Percentiles rank a stretch among this genome's conserved stretches.
These are phyloP conservation scores for Diaporthe australafricana DNA, from an alignment of 2,329 filamentous ascomycete genomes.

Conservation along the genomic window DNA sequence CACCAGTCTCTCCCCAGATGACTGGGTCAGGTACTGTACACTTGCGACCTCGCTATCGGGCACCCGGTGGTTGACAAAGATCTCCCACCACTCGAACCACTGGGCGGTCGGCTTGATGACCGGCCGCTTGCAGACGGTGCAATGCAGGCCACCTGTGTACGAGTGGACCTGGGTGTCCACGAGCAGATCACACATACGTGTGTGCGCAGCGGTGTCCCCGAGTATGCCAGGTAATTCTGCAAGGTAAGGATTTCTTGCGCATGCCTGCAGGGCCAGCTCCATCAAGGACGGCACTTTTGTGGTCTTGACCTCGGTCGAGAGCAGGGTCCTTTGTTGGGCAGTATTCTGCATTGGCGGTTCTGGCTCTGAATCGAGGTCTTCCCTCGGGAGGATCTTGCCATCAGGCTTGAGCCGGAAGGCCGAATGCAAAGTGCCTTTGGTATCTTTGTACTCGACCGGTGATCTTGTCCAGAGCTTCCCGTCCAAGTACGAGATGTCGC, in stretches of 20 bases:
- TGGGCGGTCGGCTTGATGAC: slow-evolving; percentile 64
- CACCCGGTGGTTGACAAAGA: slow-evolving; percentile 41
- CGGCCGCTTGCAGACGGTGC: slow-evolving; percentile 62
- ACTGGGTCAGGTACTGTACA: slow-evolving; percentile 45
- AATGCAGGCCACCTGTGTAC: slow-evolving; percentile 61
- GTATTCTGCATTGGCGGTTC: neutral
- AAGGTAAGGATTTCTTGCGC: slow-evolving; percentile 56
- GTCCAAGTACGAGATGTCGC: neutral
- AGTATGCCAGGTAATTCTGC: slow-evolving; percentile 53
- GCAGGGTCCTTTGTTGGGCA: slow-evolving; percentile 3
- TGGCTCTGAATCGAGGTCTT: slow-evolving; percentile 28
- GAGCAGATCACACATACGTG: slow-evolving; percentile 55
- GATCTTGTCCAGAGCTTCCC: slow-evolving; percentile 39
- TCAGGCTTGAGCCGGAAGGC: slow-evolving; percentile 39
- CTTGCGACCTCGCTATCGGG: neutral
- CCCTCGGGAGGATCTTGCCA: slow-evolving; percentile 34
- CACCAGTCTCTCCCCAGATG: slow-evolving; percentile 51
- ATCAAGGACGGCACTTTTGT: slow-evolving; percentile 60
- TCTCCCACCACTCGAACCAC: slow-evolving; percentile 73
- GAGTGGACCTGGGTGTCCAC: slow-evolving; percentile 54
- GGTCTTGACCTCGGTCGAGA: neutral
- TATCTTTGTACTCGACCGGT: slow-evolving; percentile 46
- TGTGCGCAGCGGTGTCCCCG: slow-evolving; percentile 54
- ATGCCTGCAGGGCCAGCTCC: slow-evolving; percentile 61
- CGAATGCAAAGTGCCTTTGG: slow-evolving; percentile 39